Evolutionary conservation across 352 stramenopile genomes (phyloP).

Genomic region (Lagenidium giganteum): DNA sequence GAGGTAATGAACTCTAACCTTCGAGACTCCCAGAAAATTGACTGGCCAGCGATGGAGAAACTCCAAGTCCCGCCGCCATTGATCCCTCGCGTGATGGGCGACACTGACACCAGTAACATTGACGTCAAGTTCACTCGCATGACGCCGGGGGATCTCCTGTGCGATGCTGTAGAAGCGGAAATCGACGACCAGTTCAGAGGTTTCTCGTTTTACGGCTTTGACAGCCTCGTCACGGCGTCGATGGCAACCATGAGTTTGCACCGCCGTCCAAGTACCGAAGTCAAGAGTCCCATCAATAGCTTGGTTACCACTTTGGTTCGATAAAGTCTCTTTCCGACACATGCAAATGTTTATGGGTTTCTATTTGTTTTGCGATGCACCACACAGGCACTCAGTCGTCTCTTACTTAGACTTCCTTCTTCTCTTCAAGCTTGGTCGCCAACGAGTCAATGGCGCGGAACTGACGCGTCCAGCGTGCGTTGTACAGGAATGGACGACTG

Average conservation of each 20-base stretch:
- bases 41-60: slow-evolving; percentile 92
- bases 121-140: slow-evolving; percentile 89
- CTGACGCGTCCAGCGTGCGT: slow-evolving; percentile 93
- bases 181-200: slow-evolving; percentile 56
- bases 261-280: too few relatives aligned
- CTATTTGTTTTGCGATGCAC: too few relatives aligned
- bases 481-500: slow-evolving; percentile 97
- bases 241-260: too few relatives aligned
- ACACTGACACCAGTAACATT: slow-evolving; percentile 93
- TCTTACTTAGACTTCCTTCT: slow-evolving; percentile 62
- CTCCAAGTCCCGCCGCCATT: slow-evolving; percentile 88
- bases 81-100: slow-evolving; percentile 80
- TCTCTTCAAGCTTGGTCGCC: slow-evolving; percentile 66
- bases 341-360: too few relatives aligned
- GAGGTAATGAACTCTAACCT: too few relatives aligned
- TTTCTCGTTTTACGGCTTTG: slow-evolving; percentile 68
- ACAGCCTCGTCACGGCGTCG: slow-evolving; percentile 22
- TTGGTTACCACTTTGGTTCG: too few relatives aligned
- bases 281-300: too few relatives aligned
- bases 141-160: slow-evolving; percentile 52
- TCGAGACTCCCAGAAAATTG: slow-evolving; percentile 37
- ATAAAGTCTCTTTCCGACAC: too few relatives aligned
- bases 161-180: slow-evolving; percentile 47
- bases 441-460: slow-evolving; percentile 94
- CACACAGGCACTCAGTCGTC: too few relatives aligned